Evolutionary conservation across 345 rosid genomes (phyloP).

Genomic region (Ricinus communis): DNA sequence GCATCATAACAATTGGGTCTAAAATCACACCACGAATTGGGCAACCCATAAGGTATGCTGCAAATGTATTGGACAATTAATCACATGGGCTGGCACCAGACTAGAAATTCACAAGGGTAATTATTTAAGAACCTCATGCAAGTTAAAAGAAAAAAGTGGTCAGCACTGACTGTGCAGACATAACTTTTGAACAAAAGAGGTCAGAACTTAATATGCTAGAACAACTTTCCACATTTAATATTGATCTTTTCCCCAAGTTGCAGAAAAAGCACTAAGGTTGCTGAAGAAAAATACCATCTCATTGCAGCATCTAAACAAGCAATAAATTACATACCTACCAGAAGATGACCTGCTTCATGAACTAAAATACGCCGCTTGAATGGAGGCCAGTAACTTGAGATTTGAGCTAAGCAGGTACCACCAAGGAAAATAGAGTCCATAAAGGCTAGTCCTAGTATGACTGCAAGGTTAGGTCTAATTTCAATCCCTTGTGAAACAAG

Average conservation of each 20-base stretch:
- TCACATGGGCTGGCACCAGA: slow-evolving; percentile 6
- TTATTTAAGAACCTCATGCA: not conserved
- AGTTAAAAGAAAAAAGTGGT: not conserved
- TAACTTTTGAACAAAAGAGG: not conserved
- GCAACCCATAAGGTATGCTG: slow-evolving; percentile 96
- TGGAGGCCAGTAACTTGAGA: slow-evolving; percentile 96
- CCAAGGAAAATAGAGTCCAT: slow-evolving; percentile 76
- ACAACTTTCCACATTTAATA: not conserved
- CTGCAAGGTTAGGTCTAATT: slow-evolving; percentile 68
- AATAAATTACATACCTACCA: slow-evolving; percentile 50
- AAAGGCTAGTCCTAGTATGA: slow-evolving; percentile 59
- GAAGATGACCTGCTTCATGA: slow-evolving; percentile 96
- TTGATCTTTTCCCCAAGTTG: not conserved
- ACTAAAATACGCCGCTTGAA: slow-evolving; percentile 74
- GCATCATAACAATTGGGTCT: slow-evolving; percentile 86
- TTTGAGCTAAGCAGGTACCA: slow-evolving; percentile 78
- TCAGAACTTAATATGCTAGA: too few relatives aligned
- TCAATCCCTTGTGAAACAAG: slow-evolving; percentile 79
- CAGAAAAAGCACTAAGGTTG: not conserved
- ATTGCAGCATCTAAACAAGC: slow-evolving; percentile 8
- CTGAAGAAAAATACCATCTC: not conserved
- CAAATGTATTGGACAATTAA: slow-evolving; percentile 21
- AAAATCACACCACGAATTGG: slow-evolving; percentile 92
- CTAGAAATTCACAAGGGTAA: not conserved
- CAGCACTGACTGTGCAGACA: not conserved